These are phyloP conservation scores for Simplicillium sp. DNA, from an alignment of 2,329 filamentous ascomycete genomes.

Conservation along the genomic window DNA sequence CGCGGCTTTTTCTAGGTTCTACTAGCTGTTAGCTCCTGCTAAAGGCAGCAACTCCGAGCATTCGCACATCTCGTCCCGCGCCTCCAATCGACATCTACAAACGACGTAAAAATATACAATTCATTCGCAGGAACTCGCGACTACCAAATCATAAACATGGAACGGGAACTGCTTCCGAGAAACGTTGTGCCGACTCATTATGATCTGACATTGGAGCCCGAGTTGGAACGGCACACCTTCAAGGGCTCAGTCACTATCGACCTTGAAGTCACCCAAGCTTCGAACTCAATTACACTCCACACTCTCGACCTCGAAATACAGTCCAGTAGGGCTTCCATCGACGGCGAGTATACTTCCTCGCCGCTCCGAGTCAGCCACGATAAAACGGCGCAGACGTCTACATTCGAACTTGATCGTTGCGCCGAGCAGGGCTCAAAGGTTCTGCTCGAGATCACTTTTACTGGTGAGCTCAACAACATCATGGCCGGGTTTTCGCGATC, in stretches of 20 bases:
- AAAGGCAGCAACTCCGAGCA: too few species aligned
- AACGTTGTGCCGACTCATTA: slow-evolving; percentile 90
- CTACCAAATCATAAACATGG: too few species aligned
- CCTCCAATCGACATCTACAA: too few species aligned
- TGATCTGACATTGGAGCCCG: slow-evolving; percentile 80
- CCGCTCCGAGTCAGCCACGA: slow-evolving; percentile 59
- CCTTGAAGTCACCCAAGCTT: slow-evolving; percentile 76
- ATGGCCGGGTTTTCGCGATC: slow-evolving; percentile 98
- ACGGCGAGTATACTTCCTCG: slow-evolving; percentile 36
- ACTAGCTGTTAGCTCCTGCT: too few species aligned
- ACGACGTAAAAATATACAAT: too few species aligned
- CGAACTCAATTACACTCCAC: slow-evolving; percentile 78
- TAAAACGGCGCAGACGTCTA: slow-evolving; percentile 71
- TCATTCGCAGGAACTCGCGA: too few species aligned
- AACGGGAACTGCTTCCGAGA: slow-evolving; percentile 81
- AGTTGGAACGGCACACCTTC: slow-evolving; percentile 82
- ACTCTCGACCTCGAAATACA: slow-evolving; percentile 77
- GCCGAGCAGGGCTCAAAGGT: slow-evolving; percentile 69
- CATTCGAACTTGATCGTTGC: slow-evolving; percentile 64
- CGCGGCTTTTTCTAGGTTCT: too few species aligned
- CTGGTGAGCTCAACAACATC: slow-evolving; percentile 76
- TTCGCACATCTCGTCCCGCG: too few species aligned
- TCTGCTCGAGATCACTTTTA: slow-evolving; percentile 52
- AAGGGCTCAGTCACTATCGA: slow-evolving; percentile 79
- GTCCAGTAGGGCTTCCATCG: slow-evolving; percentile 35